Evolutionary conservation across 352 stramenopile genomes (phyloP), one percentile per base, ranked within the genome.

Genomic region (Pythium insidiosum): DNA sequence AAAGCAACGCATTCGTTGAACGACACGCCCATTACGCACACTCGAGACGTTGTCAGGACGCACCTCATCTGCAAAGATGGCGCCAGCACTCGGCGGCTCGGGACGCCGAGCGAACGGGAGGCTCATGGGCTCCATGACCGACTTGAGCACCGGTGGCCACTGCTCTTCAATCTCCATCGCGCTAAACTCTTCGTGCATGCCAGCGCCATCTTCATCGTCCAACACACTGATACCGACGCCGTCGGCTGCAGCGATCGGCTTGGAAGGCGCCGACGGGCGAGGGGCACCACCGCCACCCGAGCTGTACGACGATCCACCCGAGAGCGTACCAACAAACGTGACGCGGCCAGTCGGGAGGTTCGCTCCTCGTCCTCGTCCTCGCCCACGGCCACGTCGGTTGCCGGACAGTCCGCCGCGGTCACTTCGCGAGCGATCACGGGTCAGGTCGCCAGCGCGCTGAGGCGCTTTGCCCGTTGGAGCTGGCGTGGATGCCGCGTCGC

Each of bases 171-270:
- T 63, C 25, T 88, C 59, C 46, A 76, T 73, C 5, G 65, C 62
- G 15, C 68, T 50, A 6, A 84, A 71, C 19, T 68, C 53, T 7
- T 73, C 69, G 4, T 68, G 66, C 38, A 84, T 53, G 18, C 43
- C 46, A 9, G 41, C 38, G 5, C 53, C 59, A n/a, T 85, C 65
- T 23, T 73, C 66, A 16, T 89, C 70, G 36, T 93, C 81, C 13
- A 93, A 50, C 13, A 93, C 68, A 63, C 81, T 93, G 54, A 93
- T 93, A 23, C 81, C 81, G 5, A 84, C 67, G n/a, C 75, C 81
- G 20, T 86, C 75, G 21, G 81, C 77, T 13, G 78, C 73, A n/a
- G 60, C 56, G 22, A 51, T 40, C 19, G 66, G 61, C 47, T 84
- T 86, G 18, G 70, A 59, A 13, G 50, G 56, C 4, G 49, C 39